phyloP scores from a whole-genome alignment of 2,329 filamentous ascomycete species.

The Xylaria sp. region DNA sequence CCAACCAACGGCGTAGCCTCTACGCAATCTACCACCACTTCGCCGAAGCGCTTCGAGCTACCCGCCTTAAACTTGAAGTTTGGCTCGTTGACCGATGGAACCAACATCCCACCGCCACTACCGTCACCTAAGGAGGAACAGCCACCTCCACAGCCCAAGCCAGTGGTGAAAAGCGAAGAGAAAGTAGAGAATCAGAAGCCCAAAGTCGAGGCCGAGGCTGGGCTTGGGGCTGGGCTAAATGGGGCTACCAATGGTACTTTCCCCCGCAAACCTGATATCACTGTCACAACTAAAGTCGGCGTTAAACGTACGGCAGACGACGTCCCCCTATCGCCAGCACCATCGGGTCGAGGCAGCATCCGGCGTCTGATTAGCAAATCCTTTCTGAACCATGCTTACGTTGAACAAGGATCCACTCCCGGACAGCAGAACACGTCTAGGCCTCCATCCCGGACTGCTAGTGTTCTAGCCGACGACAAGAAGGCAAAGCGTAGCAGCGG shows the following conservation, averaged over 20 bases:
- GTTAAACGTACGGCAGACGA: conserved; percentile 64
- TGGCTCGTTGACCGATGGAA: conserved; percentile 69
- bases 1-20: conserved; percentile 40
- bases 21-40: conserved; percentile 36
- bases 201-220: conserved; percentile 40
- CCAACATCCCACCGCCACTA: conserved; percentile 68
- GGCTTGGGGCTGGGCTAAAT: conserved; percentile 41
- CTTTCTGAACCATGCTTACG: conserved; percentile 65
- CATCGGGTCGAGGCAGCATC: conserved; percentile 66
- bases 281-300: conserved; percentile 50
- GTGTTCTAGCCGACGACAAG: conserved; percentile 62
- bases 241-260: conserved; percentile 51
- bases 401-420: conserved; percentile 54
- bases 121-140: conserved; percentile 65
- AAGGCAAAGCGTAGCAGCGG: conserved; percentile 67
- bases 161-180: conserved; percentile 44
- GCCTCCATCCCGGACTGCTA: conserved; percentile 63
- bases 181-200: conserved; percentile 40
- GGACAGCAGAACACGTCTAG: conserved; percentile 52
- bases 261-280: conserved; percentile 48
- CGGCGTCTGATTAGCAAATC: conserved; percentile 67
- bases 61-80: conserved; percentile 69
- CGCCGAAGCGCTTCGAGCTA: conserved; percentile 62
- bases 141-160: conserved; percentile 58
- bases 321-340: conserved; percentile 62